Conservation (phyloP, 1,139 yeast genomes). For the Protomyces gravidus region DNA sequence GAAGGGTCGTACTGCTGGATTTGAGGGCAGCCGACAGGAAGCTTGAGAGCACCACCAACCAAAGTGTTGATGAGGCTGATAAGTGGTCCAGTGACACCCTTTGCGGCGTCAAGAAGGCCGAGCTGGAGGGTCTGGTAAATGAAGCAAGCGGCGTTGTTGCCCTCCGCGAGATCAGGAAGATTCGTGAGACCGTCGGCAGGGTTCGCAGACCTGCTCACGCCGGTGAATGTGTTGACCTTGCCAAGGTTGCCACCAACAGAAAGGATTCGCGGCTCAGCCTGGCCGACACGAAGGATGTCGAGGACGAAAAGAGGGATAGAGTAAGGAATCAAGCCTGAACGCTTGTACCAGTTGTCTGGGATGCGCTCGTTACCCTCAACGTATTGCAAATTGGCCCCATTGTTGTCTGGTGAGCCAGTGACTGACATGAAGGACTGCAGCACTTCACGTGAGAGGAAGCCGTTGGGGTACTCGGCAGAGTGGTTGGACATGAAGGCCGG, state of each 20-base stretch:
- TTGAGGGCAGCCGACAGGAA: background rate
- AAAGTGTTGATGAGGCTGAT: background rate
- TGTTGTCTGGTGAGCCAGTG: background rate
- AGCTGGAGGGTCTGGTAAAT: background rate
- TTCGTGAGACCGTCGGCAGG: background rate
- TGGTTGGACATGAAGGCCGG: slow-evolving; percentile 29
- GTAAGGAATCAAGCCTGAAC: slow-evolving; percentile 12
- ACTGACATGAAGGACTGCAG: slow-evolving; percentile 23
- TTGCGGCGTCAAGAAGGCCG: background rate
- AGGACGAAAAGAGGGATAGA: slow-evolving; percentile 2
- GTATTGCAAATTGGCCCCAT: slow-evolving; percentile 5
- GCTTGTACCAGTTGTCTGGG: slow-evolving; percentile 25
- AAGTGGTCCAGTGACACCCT: background rate
- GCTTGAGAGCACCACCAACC: background rate
- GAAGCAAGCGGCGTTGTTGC: background rate
- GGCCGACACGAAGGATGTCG: slow-evolving; percentile 1
- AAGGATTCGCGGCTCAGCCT: background rate
- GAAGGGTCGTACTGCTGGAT: slow-evolving; percentile 2
- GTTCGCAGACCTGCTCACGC: background rate
- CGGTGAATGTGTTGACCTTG: background rate
- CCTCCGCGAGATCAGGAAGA: background rate
- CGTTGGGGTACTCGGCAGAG: slow-evolving; percentile 29
- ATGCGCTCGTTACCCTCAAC: slow-evolving; percentile 22
- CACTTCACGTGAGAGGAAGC: slow-evolving; percentile 17
- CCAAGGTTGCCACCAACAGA: background rate